Evolutionary conservation across 1,284 basidiomycete genomes (phyloP).

Genomic region (Irpex lacteus): DNA sequence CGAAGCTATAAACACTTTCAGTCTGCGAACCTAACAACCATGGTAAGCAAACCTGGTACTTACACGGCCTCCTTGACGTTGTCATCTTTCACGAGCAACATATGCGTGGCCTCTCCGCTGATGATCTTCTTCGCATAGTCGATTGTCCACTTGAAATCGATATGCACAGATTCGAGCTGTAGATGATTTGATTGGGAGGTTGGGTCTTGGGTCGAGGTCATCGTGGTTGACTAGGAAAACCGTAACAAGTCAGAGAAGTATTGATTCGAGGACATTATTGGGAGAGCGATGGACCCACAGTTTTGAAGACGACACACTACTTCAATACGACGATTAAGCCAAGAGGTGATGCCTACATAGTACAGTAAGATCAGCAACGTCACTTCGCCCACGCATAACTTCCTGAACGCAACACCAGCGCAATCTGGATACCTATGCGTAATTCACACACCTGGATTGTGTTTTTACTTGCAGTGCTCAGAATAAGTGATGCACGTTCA

Average conservation of each 20-base stretch:
- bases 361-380: too few species aligned
- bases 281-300: too few species aligned
- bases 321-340: too few species aligned
- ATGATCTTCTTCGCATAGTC: constrained; percentile 75
- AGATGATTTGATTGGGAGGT: constrained; percentile 82
- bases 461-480: too few species aligned
- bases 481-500: too few species aligned
- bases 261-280: too few species aligned
- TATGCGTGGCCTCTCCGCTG: constrained; percentile 70
- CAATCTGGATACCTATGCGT: too few species aligned
- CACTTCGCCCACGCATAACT: too few species aligned
- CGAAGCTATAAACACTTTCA: constrained; percentile 50
- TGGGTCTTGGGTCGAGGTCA: constrained; percentile 14
- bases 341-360: too few species aligned
- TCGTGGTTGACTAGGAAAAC: neutral
- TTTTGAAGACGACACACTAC: too few species aligned
- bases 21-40: neutral
- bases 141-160: constrained; percentile 80
- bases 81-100: constrained; percentile 54
- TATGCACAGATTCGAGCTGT: constrained; percentile 63
- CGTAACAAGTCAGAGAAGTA: neutral
- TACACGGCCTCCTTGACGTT: constrained; percentile 69
- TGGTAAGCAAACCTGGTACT: constrained; percentile 19
- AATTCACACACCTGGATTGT: too few species aligned
- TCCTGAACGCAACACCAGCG: too few species aligned